Base-by-base conservation (phyloP, 768 basidiomycete genomes). In the Termitomyces sp. region DNA sequence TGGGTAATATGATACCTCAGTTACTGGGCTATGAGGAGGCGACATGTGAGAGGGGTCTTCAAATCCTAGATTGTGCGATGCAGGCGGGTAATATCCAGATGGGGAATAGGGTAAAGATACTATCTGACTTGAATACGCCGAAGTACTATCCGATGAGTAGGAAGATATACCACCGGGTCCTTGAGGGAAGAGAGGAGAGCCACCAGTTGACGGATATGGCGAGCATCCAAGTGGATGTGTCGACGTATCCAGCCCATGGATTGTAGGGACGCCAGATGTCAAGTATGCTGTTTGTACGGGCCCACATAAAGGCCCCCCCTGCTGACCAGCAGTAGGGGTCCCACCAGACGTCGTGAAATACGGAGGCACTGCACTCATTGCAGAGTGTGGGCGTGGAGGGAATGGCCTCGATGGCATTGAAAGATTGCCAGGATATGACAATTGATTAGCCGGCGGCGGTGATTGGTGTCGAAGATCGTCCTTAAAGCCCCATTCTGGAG, bases 401-500 rank as follows among this genome's bases (percentile, higher is more conserved):
- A 30, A 61, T 62, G 61, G 51, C 57, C 55, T 54, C 64, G 67
- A 27, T 7, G 74, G 74, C 45, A 73, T 68, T 20, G 66, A 58
- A 46, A 74, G 52, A 66, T 75, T 74, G 33, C 62, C 59, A 24
- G 64, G 58, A 52, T 67, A 61, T 3, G 64, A 34, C 16, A 57
- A 50, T 41, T 58, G 58, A 49, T 57, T 66, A 16, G 56, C 61
- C 24, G 47, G 62, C 27, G 33, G 62, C 16, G 54, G 62, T 41
- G 59, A 64, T 34, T 60, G 68, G 39, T 57, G 58, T 22, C 47
- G 55, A 34, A 36, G 33, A 30, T 58, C 63, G 37, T 57, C 46
- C 64, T 61, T 59, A 4, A 69, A 54, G 20, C 72, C 67, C 79
- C 78, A 79, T 52, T 78, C 77, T 22, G 74, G 65, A 59, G 78